Percentiles rank a stretch among this genome's conserved stretches.
phyloP scores from a whole-genome alignment of 257 asterid genomes.

The Forsythia suspensa region DNA sequence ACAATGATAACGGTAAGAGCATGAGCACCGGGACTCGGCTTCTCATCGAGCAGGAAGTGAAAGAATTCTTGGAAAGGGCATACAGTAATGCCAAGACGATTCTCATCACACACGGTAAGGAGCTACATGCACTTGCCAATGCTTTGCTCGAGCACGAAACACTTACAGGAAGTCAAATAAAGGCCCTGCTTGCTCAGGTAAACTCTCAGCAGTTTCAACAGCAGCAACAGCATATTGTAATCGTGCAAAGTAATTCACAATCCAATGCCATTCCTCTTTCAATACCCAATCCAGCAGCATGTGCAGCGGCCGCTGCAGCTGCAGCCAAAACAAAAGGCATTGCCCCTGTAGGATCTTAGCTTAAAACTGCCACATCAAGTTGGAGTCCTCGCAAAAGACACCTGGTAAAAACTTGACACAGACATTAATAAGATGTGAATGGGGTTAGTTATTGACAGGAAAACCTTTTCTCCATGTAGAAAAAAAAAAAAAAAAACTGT shows the following conservation, averaged over 20 bases:
- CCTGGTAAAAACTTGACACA: not conserved
- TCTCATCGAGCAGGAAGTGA: constrained; percentile 64
- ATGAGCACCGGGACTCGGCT: constrained; percentile 80
- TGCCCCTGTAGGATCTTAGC: constrained; percentile 71
- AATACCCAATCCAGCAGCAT: constrained; percentile 51
- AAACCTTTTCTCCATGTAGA: constrained; percentile 7
- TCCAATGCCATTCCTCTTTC: constrained; percentile 38
- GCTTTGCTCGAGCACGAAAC: constrained; percentile 76
- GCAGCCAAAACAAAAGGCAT: constrained; percentile 70
- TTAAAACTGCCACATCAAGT: too few relatives aligned
- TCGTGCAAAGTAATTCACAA: constrained; percentile 31
- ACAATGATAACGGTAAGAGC: constrained; percentile 64
- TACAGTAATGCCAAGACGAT: constrained; percentile 63
- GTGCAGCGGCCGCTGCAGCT: constrained; percentile 49
- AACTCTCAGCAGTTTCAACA: constrained; percentile 37
- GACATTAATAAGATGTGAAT: constrained; percentile 33
- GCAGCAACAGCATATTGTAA: constrained; percentile 29
- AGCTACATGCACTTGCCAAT: constrained; percentile 69
- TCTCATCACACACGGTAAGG: constrained; percentile 46
- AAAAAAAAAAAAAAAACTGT: not conserved
- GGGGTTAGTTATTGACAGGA: constrained; percentile 23
- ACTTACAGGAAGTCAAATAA: constrained; percentile 58
- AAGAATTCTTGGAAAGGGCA: constrained; percentile 47
- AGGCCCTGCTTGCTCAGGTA: constrained; percentile 42
- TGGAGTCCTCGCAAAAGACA: not conserved